Conservation (phyloP, 2,329 filamentous ascomycete genomes). For the Ambrosiella cleistominuta region DNA sequence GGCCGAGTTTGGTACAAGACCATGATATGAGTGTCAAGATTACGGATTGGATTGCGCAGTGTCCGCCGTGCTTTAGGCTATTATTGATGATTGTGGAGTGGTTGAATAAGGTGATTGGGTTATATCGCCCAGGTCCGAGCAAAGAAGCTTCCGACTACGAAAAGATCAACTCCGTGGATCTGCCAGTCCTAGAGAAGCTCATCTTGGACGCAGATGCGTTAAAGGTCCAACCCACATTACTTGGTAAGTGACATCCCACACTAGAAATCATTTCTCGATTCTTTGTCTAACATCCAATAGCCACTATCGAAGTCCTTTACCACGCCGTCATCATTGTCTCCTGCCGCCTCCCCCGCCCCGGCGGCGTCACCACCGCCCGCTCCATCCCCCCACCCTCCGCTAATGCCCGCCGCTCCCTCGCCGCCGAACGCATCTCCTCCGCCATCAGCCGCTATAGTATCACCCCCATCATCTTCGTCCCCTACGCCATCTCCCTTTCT, state of each 20-base stretch:
- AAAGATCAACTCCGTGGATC: slow-evolving; percentile 31
- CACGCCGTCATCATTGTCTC: slow-evolving; percentile 47
- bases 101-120: slow-evolving; percentile 39
- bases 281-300: slow-evolving; percentile 21
- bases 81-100: slow-evolving; percentile 36
- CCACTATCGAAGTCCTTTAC: slow-evolving; percentile 45
- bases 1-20: slow-evolving; percentile 42
- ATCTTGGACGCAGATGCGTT: slow-evolving; percentile 36
- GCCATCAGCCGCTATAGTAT: slow-evolving; percentile 34
- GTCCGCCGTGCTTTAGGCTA: slow-evolving; percentile 37
- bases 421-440: slow-evolving; percentile 38
- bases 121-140: slow-evolving; percentile 38
- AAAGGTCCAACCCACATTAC: slow-evolving; percentile 29
- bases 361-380: slow-evolving; percentile 23
- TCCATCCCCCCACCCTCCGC: slow-evolving; percentile 30
- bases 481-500: slow-evolving; percentile 43
- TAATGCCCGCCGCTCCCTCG: slow-evolving; percentile 39
- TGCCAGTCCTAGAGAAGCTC: slow-evolving; percentile 39
- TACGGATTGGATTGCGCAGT: slow-evolving; percentile 31
- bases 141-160: slow-evolving; percentile 24
- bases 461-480: slow-evolving; percentile 39
- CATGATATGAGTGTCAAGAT: slow-evolving; percentile 38
- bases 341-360: slow-evolving; percentile 32
- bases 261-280: not conserved
- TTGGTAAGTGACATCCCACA: slow-evolving; percentile 24